Evolutionary conservation across 2,329 filamentous ascomycete species (phyloP).

Genomic region (Aspergillus sp.): DNA sequence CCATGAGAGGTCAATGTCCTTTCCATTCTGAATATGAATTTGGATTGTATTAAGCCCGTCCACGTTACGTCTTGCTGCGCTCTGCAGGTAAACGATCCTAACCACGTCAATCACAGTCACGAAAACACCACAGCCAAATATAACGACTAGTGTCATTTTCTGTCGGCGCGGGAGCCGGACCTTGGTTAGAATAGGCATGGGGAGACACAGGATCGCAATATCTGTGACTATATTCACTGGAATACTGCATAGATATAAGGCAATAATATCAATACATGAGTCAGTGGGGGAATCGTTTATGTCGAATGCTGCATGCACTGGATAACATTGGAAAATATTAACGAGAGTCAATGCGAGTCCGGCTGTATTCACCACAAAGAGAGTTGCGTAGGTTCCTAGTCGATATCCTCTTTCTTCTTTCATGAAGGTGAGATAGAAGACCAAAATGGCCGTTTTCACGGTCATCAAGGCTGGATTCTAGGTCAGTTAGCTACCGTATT

Average conservation of each 20-base stretch:
- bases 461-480: slow-evolving; percentile 86
- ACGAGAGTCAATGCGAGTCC: slow-evolving; percentile 77
- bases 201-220: slow-evolving; percentile 77
- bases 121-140: slow-evolving; percentile 82
- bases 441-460: slow-evolving; percentile 85
- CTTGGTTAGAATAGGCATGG: slow-evolving; percentile 79
- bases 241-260: slow-evolving; percentile 66
- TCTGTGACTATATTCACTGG: slow-evolving; percentile 92
- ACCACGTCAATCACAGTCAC: slow-evolving; percentile 84
- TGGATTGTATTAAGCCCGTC: slow-evolving; percentile 20
- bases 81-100: slow-evolving; percentile 83
- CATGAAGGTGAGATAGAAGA: slow-evolving; percentile 82
- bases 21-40: slow-evolving; percentile 35
- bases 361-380: slow-evolving; percentile 72
- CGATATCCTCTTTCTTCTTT: slow-evolving; percentile 73
- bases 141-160: slow-evolving; percentile 80
- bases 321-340: slow-evolving; percentile 81
- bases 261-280: slow-evolving; percentile 58
- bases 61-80: slow-evolving; percentile 49
- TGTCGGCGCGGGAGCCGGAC: slow-evolving; percentile 82
- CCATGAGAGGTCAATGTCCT: slow-evolving; percentile 60
- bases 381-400: slow-evolving; percentile 73
- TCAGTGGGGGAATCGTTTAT: slow-evolving; percentile 42
- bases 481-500: background rate
- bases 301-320: slow-evolving; percentile 65